phyloP scores from a whole-genome alignment of 1,284 basidiomycete species.

The Ustanciosporium gigantosporum region DNA sequence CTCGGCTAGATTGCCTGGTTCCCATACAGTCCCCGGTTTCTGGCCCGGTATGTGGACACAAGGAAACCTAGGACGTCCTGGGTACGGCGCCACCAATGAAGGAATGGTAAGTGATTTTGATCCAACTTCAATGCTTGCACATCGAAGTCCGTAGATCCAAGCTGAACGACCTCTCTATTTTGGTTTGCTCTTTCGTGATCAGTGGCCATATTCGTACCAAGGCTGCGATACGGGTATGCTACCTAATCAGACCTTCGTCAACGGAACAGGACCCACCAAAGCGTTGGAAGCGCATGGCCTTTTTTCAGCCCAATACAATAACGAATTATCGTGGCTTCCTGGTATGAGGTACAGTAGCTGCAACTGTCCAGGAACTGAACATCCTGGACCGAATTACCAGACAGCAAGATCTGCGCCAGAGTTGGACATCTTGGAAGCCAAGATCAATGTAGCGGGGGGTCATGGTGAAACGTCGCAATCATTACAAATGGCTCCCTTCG shows the following conservation, averaged over 20 bases:
- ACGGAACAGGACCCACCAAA: slow-evolving; percentile 43
- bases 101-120: too few species aligned
- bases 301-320: slow-evolving; percentile 25
- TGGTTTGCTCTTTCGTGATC: too few species aligned
- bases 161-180: too few species aligned
- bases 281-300: slow-evolving; percentile 33
- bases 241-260: slow-evolving; percentile 47
- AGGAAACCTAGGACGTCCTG: slow-evolving; percentile 56
- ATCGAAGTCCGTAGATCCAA: too few species aligned
- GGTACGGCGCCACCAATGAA: slow-evolving; percentile 59
- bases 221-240: slow-evolving; percentile 58
- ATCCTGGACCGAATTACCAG: slow-evolving; percentile 49
- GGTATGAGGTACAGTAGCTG: slow-evolving; percentile 56
- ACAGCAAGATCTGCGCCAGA: slow-evolving; percentile 59
- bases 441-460: slow-evolving; percentile 65
- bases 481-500: slow-evolving; percentile 60
- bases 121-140: too few species aligned
- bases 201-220: slow-evolving; percentile 63
- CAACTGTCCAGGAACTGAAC: slow-evolving; percentile 54
- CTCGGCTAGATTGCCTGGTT: slow-evolving; percentile 28
- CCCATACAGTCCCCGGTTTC: slow-evolving; percentile 14
- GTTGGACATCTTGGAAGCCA: slow-evolving; percentile 61
- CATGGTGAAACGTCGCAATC: slow-evolving; percentile 53
- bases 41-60: slow-evolving; percentile 63
- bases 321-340: slow-evolving; percentile 45